Evolutionary conservation across 768 basidiomycete species (phyloP).

Genomic region (Tephrocybe sp.): DNA sequence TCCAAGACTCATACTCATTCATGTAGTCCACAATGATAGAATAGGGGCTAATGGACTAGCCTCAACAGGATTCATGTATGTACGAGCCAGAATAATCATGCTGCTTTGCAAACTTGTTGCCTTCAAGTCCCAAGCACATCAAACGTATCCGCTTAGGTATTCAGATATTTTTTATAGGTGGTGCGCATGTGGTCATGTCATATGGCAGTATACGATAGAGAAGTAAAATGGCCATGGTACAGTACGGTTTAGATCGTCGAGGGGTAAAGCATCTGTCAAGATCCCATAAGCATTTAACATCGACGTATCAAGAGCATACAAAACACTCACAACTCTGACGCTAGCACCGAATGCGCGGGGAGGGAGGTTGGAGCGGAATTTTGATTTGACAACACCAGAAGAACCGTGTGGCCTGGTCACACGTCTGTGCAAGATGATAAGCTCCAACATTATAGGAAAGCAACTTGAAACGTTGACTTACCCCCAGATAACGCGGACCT

Average conservation of each 20-base stretch:
- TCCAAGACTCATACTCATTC: too few species aligned
- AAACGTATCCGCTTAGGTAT: neutral
- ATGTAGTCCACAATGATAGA: too few species aligned
- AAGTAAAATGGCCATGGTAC: conserved; percentile 32
- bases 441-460: neutral
- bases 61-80: too few species aligned
- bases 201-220: conserved; percentile 44
- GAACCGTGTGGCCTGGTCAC: conserved; percentile 93
- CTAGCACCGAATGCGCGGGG: conserved; percentile 92
- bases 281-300: conserved; percentile 6
- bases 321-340: conserved; percentile 77
- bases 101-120: neutral
- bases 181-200: conserved; percentile 39
- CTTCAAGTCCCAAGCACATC: neutral
- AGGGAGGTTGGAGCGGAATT: conserved; percentile 94
- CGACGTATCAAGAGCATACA: neutral
- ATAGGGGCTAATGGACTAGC: too few species aligned
- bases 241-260: conserved; percentile 65
- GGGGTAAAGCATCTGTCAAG: conserved; percentile 84
- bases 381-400: conserved; percentile 94
- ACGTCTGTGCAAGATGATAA: conserved; percentile 47
- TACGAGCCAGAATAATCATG: too few species aligned
- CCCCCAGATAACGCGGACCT: conserved; percentile 99
- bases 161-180: conserved; percentile 8
- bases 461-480: conserved; percentile 32